Base-by-base conservation (phyloP, 495 filamentous ascomycete species). In the Penicillium goetzii region DNA sequence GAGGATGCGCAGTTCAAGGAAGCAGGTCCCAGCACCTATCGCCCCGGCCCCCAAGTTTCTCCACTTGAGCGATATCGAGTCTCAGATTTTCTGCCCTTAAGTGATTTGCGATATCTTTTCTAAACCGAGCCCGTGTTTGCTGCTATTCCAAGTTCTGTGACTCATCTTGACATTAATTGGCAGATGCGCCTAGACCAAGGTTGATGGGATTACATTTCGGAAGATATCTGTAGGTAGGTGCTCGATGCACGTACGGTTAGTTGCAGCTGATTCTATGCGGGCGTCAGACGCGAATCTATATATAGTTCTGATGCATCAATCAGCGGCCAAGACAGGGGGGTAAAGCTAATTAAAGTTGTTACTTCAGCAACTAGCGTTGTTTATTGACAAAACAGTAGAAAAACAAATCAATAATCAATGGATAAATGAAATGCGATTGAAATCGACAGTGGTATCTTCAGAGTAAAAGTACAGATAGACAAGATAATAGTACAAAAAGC, bases 361-460 rank as follows among this genome's bases (percentile, higher is more conserved):
- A 30, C 47, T 51, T 51, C 25, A 28, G 47, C 47, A 51, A 51
- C 12, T 30, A 30, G 15, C 1, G 10, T 51, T 51, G 15, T 51
- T 51, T 51, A 12, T 51, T 51, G 12, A 51, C 23, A 51, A 4
- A 51, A 51, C 23, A 51, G 23, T 47, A 23, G 3, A 11, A 23
- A 23, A 47, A 30, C n/a, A 4, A 17, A 50, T 21, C 41, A 45
- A 38, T 38, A 30, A 28, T 17, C n/a, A 15, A 30, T 4, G 8
- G 30, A n/a, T 3, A 51, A 25, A 15, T 30, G 5, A 8, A 12
- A 40, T 59, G 28, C 30, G 33, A 38, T 59, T 59, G 26, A 52
- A 59, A 49, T 43, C 50, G 59, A 60, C 25, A 53, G 62, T 68
- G 66, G 66, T 68, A 68, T 68, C 66, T 65, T 56, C 56, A 60